Base-by-base conservation (phyloP, 768 basidiomycete genomes). In the Punctularia strigosozonata region DNA sequence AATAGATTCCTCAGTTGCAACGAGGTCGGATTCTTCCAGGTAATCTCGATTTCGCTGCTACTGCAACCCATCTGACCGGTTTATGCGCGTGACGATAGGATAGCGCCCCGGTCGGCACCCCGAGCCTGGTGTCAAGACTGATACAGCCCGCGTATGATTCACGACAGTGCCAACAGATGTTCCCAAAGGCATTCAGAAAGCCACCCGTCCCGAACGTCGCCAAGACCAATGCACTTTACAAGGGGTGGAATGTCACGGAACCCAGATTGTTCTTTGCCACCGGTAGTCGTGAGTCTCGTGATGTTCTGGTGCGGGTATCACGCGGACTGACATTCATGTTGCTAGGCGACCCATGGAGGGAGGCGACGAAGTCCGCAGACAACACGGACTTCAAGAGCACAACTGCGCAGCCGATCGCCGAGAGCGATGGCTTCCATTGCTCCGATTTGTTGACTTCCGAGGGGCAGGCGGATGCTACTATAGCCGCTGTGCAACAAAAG, bases 91-190 rank as follows among this genome's bases (percentile, higher is more conserved):
- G n/a, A n/a, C n/a, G n/a, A n/a, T n/a, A n/a, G 43, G 59, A 54
- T 4, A 58, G 65, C 23, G 64, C 66, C 3, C 68, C 68, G 1
- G 10, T 23, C 5, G 53, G 46, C 19, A 51, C 58, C 33, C 62
- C 66, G 2, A 60, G 67, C n/a, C 51, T 79, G 32, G 75, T 77
- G 15, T 65, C 71, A 2, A 65, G 75, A 6, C 62, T 77, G 3
- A 57, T 77, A 18, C 68, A 73, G 44, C 73, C 73, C 0, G 25
- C 50, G 13, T 77, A 75, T 47, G 75, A 77, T 46, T 46, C 80
- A 77, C 66, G 81, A n/a, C 77, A 75, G 70, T 83, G 80, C 54
- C 69, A 70, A 41, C 61, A 69, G 43, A 73, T 74, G 71, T 83
- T 81, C 62, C 71, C 77, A 1, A 61, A 63, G 3, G 71, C 68